Evolutionary conservation across 208 protist species (phyloP).

Genomic region (Trypanosoma caninum): DNA sequence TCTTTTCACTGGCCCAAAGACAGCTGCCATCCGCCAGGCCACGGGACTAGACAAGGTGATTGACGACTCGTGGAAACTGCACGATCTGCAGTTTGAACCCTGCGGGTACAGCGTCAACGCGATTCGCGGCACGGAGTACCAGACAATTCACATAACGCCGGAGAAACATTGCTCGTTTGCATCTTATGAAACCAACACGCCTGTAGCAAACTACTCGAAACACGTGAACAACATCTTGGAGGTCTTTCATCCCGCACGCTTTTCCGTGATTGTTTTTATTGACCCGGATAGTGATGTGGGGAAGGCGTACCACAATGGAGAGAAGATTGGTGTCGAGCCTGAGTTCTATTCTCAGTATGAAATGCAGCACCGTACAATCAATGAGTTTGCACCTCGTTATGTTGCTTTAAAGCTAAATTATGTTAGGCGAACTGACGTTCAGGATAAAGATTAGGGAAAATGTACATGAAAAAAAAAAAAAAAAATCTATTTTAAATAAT

Average conservation of each 20-base stretch:
- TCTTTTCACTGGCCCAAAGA: constrained; percentile 61
- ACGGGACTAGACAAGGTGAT: constrained; percentile 73
- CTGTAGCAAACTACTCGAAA: constrained; percentile 54
- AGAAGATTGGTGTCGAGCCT: constrained; percentile 77
- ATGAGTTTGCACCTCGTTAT: constrained; percentile 81
- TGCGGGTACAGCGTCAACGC: constrained; percentile 95
- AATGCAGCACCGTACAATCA: constrained; percentile 64
- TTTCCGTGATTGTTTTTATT: constrained; percentile 85
- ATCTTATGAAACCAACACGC: constrained; percentile 93
- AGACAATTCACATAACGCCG: constrained; percentile 95
- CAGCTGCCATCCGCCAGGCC: constrained; percentile 53
- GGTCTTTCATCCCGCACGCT: constrained; percentile 77
- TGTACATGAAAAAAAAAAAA: not conserved
- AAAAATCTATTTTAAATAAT: not conserved
- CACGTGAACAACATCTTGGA: constrained; percentile 58
- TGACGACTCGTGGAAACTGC: constrained; percentile 74
- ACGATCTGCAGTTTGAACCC: constrained; percentile 91
- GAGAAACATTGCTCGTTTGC: constrained; percentile 92
- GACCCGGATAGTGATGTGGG: constrained; percentile 76
- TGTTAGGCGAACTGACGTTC: constrained; percentile 27
- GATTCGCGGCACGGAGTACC: constrained; percentile 83
- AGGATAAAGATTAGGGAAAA: constrained; percentile 18
- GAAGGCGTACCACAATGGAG: constrained; percentile 48
- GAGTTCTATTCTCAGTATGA: constrained; percentile 69
- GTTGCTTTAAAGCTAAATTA: constrained; percentile 88